These are phyloP conservation scores for Dryas integrifolia DNA, from an alignment of 331 rosid genomes.

Conservation along the genomic window DNA sequence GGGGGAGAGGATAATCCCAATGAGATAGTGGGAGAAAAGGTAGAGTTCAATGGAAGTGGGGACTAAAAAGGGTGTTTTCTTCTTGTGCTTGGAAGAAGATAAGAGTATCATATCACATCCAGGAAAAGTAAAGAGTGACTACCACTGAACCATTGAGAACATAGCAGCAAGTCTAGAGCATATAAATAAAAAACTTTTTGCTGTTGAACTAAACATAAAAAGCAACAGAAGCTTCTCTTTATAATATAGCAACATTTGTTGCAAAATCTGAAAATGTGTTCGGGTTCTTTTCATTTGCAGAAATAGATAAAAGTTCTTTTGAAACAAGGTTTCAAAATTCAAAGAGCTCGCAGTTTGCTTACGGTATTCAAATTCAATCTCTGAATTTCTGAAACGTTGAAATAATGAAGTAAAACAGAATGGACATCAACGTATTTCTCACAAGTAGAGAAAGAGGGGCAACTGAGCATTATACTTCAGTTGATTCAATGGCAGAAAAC, in stretches of 20 bases:
- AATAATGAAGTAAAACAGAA: not conserved
- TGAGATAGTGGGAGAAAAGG: slow-evolving; percentile 18
- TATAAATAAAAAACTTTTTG: no score
- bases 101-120: slow-evolving; percentile 17
- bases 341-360: no score
- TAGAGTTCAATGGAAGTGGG: slow-evolving; percentile 7
- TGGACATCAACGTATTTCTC: not conserved
- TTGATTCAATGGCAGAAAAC: not conserved
- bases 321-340: not conserved
- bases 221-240: not conserved
- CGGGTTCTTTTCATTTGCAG: no score
- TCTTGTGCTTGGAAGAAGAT: slow-evolving; percentile 16
- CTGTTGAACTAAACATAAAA: not conserved
- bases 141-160: not conserved
- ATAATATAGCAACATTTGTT: not conserved
- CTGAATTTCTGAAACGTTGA: not conserved
- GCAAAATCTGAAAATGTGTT: no score
- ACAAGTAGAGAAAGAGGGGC: not conserved
- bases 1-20: slow-evolving; percentile 30
- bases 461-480: not conserved
- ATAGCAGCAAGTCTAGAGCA: not conserved
- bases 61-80: not conserved
- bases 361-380: no score
- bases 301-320: not conserved
- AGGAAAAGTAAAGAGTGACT: not conserved